A percentile compares a stretch with the other conserved stretches of the same genome.
phyloP scores from a whole-genome alignment of 2,329 filamentous ascomycete species.

The Fusarium tupiense region DNA sequence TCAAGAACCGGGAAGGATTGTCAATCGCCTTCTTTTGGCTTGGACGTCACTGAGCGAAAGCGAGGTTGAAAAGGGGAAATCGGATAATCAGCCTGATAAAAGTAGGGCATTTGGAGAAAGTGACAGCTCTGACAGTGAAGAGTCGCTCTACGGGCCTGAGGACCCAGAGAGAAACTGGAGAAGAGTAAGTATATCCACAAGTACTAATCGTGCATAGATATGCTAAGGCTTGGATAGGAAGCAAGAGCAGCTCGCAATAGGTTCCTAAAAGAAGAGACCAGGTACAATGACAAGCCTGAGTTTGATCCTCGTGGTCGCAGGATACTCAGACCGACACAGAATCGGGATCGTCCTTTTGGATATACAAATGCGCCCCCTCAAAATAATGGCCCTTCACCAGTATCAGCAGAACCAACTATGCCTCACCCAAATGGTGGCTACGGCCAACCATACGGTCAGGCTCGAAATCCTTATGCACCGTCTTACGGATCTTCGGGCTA shows the following conservation, averaged over 20 bases:
- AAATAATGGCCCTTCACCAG: neutral
- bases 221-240: neutral
- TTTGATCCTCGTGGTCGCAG: neutral
- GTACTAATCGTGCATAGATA: neutral
- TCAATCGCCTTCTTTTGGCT: conserved; percentile 10
- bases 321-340: neutral
- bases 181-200: neutral
- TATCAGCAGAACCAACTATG: neutral
- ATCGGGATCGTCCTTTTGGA: no score
- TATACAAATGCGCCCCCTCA: neutral
- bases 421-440: neutral
- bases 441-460: neutral
- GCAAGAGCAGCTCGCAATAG: no score
- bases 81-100: neutral
- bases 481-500: neutral
- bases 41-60: conserved; percentile 21
- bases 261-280: neutral
- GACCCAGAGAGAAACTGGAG: neutral
- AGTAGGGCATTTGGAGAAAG: no score
- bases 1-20: conserved; percentile 3
- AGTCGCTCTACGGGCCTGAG: neutral
- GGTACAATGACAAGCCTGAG: neutral
- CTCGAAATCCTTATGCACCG: no score
- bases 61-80: conserved; percentile 1
- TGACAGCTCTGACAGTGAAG: neutral